Percentiles rank a stretch among this genome's conserved stretches.
Conservation (phyloP, 2,329 filamentous ascomycete species). For the Clonostachys solani region DNA sequence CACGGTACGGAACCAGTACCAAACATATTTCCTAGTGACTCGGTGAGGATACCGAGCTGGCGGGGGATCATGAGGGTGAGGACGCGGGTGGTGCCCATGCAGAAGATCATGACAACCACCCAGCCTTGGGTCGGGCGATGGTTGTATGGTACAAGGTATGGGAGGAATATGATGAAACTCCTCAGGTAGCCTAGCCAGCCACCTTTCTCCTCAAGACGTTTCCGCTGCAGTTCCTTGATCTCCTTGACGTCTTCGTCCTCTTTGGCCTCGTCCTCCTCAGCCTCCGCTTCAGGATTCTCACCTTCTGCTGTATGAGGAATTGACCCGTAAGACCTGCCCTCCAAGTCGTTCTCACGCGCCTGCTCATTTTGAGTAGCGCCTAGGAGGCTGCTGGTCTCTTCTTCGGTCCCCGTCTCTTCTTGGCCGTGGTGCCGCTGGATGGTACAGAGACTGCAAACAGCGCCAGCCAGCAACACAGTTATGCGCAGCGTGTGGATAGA, state of each 20-base stretch:
- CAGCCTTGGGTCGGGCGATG: constrained; percentile 15
- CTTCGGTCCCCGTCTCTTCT: too few species aligned
- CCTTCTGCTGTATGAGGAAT: too few species aligned
- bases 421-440: too few species aligned
- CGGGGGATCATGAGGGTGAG: constrained; percentile 15
- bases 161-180: constrained; percentile 14
- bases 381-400: too few species aligned
- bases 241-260: constrained; percentile 12
- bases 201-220: constrained; percentile 12
- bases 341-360: too few species aligned
- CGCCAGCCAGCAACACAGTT: too few species aligned
- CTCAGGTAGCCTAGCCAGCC: constrained; percentile 16
- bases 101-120: constrained; percentile 11
- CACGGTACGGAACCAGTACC: constrained; percentile 7
- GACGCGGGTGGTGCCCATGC: constrained; percentile 10
- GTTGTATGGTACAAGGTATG: constrained; percentile 14
- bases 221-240: constrained; percentile 12
- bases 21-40: constrained; percentile 7
- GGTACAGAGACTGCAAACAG: too few species aligned
- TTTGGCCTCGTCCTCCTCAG: constrained; percentile 7
- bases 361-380: too few species aligned
- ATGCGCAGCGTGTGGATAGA: too few species aligned
- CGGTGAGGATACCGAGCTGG: constrained; percentile 16
- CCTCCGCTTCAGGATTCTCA: too few species aligned
- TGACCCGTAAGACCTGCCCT: too few species aligned